phyloP scores from a whole-genome alignment of 805 yeast genomes.

The Candida anglica region DNA sequence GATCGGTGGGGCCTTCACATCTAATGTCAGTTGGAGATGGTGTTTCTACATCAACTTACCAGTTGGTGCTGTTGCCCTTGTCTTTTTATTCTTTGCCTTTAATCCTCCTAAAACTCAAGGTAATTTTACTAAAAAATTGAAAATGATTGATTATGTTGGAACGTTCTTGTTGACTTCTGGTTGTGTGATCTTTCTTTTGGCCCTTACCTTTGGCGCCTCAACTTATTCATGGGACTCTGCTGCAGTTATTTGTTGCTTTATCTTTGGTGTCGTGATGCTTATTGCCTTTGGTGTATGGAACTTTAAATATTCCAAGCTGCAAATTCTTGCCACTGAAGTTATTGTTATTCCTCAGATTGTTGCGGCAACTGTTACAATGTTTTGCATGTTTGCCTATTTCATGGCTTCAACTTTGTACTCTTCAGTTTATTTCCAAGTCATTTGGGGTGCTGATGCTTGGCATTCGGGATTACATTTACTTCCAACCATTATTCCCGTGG shows the following conservation, averaged over 20 bases:
- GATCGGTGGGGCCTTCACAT: constrained; percentile 61
- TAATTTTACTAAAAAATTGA: constrained; percentile 30
- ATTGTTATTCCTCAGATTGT: constrained; percentile 32
- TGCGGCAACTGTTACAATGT: constrained; percentile 32
- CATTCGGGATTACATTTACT: constrained; percentile 43
- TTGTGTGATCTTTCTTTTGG: constrained; percentile 42
- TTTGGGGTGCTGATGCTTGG: constrained; percentile 37
- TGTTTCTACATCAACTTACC: constrained; percentile 69
- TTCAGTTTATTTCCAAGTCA: constrained; percentile 47
- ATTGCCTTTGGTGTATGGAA: constrained; percentile 37
- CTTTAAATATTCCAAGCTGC: constrained; percentile 35
- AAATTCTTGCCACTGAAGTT: constrained; percentile 45
- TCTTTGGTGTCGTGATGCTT: constrained; percentile 38
- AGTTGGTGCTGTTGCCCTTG: constrained; percentile 49
- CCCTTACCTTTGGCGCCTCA: constrained; percentile 48
- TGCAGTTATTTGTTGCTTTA: constrained; percentile 45
- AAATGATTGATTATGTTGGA: constrained; percentile 46
- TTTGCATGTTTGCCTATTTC: constrained; percentile 32
- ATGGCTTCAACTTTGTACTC: constrained; percentile 23
- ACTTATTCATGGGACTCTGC: constrained; percentile 50
- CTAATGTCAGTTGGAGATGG: constrained; percentile 67
- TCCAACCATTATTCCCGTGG: constrained; percentile 40
- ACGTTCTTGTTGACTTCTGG: constrained; percentile 37
- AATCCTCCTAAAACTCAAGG: constrained; percentile 44
- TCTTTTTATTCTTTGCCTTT: constrained; percentile 33